A percentile compares a stretch with the other conserved stretches of the same genome.
Conservation (phyloP, 2,329 filamentous ascomycete genomes). For the Penicillium janthinellum region DNA sequence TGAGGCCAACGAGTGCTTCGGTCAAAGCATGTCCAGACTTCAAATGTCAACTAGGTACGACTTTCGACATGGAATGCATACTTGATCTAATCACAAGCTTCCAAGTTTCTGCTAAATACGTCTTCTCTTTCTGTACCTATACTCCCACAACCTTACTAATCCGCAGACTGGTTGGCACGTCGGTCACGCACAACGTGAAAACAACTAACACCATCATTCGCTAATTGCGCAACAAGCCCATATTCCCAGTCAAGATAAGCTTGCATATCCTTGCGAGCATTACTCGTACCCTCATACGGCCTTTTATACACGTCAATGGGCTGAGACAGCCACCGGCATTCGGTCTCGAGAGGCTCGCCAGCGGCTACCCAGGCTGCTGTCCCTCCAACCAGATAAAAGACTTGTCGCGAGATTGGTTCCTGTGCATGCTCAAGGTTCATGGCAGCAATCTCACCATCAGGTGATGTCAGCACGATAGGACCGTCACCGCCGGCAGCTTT, state of each 20-base stretch:
- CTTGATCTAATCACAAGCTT: background rate
- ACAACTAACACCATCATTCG: slow-evolving; percentile 31
- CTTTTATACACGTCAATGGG: slow-evolving; percentile 38
- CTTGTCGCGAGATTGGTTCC: background rate
- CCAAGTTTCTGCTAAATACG: background rate
- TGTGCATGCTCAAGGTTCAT: slow-evolving; percentile 13
- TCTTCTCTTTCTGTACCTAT: background rate
- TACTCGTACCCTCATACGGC: slow-evolving; percentile 36
- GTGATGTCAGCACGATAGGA: slow-evolving; percentile 30
- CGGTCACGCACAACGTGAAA: slow-evolving; percentile 27
- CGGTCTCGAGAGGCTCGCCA: slow-evolving; percentile 27
- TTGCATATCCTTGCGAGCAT: slow-evolving; percentile 33
- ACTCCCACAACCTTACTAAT: background rate
- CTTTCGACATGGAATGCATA: too few species aligned
- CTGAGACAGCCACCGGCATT: slow-evolving; percentile 32
- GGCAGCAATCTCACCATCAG: slow-evolving; percentile 17
- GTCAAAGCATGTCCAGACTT: too few species aligned
- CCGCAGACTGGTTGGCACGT: background rate
- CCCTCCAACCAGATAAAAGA: slow-evolving; percentile 29
- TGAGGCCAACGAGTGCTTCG: too few species aligned
- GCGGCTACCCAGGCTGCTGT: slow-evolving; percentile 30
- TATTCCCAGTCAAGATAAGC: slow-evolving; percentile 39
- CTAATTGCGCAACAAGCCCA: slow-evolving; percentile 33
- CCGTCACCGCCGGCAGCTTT: slow-evolving; percentile 13
- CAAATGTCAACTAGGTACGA: too few species aligned